phyloP scores from a whole-genome alignment of 164 flowering plant species.

The Umbilicus rupestris region DNA sequence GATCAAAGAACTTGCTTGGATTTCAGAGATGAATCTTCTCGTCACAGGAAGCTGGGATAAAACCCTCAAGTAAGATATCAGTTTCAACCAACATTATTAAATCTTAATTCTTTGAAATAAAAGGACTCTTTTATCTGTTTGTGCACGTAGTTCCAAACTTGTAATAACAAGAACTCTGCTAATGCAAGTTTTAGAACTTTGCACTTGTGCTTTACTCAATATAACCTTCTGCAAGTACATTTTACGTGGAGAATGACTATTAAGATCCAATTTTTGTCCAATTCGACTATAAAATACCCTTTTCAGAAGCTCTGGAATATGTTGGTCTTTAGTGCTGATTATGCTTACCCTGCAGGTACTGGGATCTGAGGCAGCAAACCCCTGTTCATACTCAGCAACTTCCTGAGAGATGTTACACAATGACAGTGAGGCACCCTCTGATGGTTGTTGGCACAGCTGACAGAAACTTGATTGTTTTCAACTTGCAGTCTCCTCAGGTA shows the following conservation, averaged over 20 bases:
- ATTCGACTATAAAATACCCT: too few species aligned
- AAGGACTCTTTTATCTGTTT: too few species aligned
- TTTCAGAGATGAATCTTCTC: conserved; percentile 76
- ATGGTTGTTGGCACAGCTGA: conserved; percentile 99
- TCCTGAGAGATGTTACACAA: conserved; percentile 90
- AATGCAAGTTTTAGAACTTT: too few species aligned
- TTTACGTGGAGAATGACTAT: neutral
- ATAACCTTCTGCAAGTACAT: neutral
- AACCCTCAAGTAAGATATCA: conserved; percentile 44
- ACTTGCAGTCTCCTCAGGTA: conserved; percentile 94
- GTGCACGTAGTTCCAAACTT: too few species aligned
- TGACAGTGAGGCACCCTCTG: conserved; percentile 70
- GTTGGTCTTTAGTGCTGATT: neutral
- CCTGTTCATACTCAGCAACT: conserved; percentile 91
- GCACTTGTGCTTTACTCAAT: neutral
- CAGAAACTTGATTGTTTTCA: conserved; percentile 68
- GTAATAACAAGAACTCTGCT: neutral
- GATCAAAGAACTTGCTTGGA: conserved; percentile 83
- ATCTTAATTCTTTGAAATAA: neutral
- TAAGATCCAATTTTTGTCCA: too few species aligned
- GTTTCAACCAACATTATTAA: neutral
- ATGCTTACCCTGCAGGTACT: conserved; percentile 46
- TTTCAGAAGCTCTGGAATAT: neutral
- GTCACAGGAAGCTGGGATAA: conserved; percentile 97
- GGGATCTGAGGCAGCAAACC: conserved; percentile 83